Evolutionary conservation across 1,284 basidiomycete genomes (phyloP).

Genomic region (Rhodotorula mucilaginosa): DNA sequence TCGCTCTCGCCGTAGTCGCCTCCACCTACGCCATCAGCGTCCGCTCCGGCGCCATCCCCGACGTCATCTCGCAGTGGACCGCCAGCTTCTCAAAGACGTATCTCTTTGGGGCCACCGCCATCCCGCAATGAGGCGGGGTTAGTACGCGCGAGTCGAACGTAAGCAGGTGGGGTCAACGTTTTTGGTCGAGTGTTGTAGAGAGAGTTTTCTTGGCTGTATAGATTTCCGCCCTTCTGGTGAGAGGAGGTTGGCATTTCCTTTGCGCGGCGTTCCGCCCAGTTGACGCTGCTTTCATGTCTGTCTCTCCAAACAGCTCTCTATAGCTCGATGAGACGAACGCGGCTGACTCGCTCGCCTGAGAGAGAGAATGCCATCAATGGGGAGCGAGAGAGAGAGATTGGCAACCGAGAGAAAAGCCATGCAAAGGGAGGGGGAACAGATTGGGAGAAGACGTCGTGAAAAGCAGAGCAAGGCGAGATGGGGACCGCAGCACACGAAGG

Average conservation of each 20-base stretch:
- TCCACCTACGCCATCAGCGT: constrained; percentile 27
- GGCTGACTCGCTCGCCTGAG: background rate
- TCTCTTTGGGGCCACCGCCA: background rate
- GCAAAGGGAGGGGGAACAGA: background rate
- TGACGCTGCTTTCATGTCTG: too few relatives aligned
- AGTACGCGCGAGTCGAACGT: background rate
- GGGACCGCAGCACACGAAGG: background rate
- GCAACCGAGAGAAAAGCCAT: background rate
- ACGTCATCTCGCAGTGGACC: constrained; percentile 17
- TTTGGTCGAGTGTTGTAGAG: background rate
- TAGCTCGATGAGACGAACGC: too few relatives aligned
- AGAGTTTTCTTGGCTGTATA: background rate
- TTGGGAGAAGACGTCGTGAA: background rate
- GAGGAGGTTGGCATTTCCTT: too few relatives aligned
- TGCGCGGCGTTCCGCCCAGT: too few relatives aligned
- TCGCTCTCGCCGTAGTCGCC: constrained; percentile 16
- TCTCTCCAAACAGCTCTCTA: too few relatives aligned
- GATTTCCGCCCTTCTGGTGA: too few relatives aligned
- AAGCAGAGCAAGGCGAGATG: background rate
- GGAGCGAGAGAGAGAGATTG: background rate
- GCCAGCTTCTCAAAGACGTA: constrained; percentile 11
- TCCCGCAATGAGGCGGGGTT: too few relatives aligned
- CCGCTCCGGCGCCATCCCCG: constrained; percentile 10
- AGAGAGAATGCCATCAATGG: background rate
- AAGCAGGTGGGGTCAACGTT: too few relatives aligned